Conservation (phyloP, 768 basidiomycete species). For the Boletales sp. region DNA sequence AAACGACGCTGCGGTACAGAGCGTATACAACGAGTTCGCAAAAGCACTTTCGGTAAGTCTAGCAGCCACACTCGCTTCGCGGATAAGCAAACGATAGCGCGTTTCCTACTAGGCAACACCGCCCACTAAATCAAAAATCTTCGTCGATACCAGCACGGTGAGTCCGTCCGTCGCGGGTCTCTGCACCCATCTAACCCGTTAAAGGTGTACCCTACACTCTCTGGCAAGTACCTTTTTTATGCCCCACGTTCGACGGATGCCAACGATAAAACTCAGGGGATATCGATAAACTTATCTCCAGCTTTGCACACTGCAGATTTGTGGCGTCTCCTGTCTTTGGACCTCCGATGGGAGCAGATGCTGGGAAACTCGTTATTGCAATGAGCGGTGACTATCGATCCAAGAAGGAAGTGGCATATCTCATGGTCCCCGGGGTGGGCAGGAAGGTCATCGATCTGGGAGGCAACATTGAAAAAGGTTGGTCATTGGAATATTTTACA, state of each 20-base stretch:
- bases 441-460: conserved; percentile 79
- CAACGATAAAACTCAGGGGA: conserved; percentile 41
- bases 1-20: conserved; percentile 66
- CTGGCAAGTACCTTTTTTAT: conserved; percentile 31
- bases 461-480: conserved; percentile 80
- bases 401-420: conserved; percentile 75
- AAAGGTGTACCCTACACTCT: conserved; percentile 54
- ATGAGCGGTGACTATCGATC: conserved; percentile 81
- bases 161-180: conserved; percentile 32
- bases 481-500: neutral
- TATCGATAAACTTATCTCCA: conserved; percentile 64
- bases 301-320: conserved; percentile 55
- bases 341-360: conserved; percentile 61
- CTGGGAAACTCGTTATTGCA: conserved; percentile 62
- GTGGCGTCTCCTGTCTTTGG: conserved; percentile 80
- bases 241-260: neutral
- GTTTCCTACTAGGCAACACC: conserved; percentile 33
- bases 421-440: conserved; percentile 78
- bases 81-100: neutral
- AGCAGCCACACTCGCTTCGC: neutral
- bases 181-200: conserved; percentile 6
- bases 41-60: conserved; percentile 51
- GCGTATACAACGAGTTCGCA: conserved; percentile 58
- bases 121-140: conserved; percentile 59
- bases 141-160: conserved; percentile 85